phyloP scores from a whole-genome alignment of 202 grass and related monocot species.

The Zizania palustris region DNA sequence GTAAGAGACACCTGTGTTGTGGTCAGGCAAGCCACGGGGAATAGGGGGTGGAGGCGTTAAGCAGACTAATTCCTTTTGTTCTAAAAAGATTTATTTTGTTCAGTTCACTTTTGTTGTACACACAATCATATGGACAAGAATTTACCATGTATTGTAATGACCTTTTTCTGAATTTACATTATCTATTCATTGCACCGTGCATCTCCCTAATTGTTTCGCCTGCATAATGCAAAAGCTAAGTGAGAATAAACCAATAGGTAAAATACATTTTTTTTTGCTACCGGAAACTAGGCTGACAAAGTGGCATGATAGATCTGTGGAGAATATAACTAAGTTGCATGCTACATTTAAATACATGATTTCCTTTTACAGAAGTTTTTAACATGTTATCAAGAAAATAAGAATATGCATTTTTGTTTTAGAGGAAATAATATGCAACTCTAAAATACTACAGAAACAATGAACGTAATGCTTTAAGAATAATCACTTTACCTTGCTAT shows the following conservation, averaged over 20 bases:
- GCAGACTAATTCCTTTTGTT: background rate
- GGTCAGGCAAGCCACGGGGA: background rate
- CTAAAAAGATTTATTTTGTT: background rate
- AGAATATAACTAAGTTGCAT: background rate
- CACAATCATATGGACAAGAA: constrained; percentile 23
- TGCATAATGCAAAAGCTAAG: constrained; percentile 34
- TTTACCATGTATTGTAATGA: constrained; percentile 11
- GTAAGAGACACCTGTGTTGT: background rate
- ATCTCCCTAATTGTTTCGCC: background rate
- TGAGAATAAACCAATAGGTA: background rate
- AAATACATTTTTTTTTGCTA: background rate
- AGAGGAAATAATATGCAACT: constrained; percentile 4
- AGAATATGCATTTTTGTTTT: background rate
- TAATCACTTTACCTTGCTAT: constrained; percentile 44
- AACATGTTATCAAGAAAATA: background rate
- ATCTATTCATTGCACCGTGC: constrained; percentile 15
- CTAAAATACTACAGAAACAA: background rate
- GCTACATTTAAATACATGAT: background rate
- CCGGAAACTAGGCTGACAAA: background rate
- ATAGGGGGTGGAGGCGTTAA: background rate
- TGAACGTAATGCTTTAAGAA: background rate
- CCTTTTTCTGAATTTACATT: constrained; percentile 37
- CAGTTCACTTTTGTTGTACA: constrained; percentile 19
- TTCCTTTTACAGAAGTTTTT: background rate
- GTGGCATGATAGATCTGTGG: background rate